Evolutionary conservation across 495 filamentous ascomycete species (phyloP).

Genomic region (Thozetella sp.): DNA sequence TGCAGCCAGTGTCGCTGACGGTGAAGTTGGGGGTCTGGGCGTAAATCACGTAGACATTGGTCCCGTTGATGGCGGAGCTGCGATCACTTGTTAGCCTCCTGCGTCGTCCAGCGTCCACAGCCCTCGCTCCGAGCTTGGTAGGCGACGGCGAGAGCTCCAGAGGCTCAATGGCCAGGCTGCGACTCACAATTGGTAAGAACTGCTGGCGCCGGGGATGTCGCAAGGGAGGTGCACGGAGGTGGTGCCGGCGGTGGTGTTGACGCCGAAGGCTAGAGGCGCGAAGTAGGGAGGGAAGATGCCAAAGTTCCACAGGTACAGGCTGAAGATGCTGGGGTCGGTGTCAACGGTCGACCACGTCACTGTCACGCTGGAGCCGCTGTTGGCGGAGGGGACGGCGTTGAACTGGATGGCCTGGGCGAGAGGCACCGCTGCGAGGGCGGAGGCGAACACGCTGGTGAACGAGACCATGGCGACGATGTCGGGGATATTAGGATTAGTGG

Average conservation of each 20-base stretch:
- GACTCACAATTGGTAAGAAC: slow-evolving; percentile 39
- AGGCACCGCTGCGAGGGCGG: slow-evolving; percentile 22
- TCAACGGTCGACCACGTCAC: slow-evolving; percentile 46
- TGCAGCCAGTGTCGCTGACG: slow-evolving; percentile 12
- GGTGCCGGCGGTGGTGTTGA: slow-evolving; percentile 29
- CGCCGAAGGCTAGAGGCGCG: slow-evolving; percentile 32
- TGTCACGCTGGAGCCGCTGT: slow-evolving; percentile 33
- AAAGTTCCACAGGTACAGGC: slow-evolving; percentile 51
- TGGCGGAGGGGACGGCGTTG: slow-evolving; percentile 21
- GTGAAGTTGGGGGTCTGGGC: slow-evolving; percentile 45
- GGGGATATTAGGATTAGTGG: not conserved
- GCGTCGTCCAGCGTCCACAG: not conserved
- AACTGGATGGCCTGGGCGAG: slow-evolving; percentile 34
- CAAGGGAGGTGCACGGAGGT: slow-evolving; percentile 42
- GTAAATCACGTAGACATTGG: slow-evolving; percentile 51
- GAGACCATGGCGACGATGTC: not conserved
- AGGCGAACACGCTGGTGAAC: not conserved
- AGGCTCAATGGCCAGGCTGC: not conserved
- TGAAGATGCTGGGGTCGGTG: slow-evolving; percentile 43
- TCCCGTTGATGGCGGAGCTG: slow-evolving; percentile 43
- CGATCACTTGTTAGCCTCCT: not conserved
- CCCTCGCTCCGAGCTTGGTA: not conserved
- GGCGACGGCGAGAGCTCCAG: too few relatives aligned
- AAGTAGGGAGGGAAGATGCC: slow-evolving; percentile 47
- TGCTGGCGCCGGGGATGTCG: slow-evolving; percentile 34